A percentile compares a stretch with the other conserved stretches of the same genome.
phyloP scores from a whole-genome alignment of 768 basidiomycete genomes.

The Suillus subalutaceus region DNA sequence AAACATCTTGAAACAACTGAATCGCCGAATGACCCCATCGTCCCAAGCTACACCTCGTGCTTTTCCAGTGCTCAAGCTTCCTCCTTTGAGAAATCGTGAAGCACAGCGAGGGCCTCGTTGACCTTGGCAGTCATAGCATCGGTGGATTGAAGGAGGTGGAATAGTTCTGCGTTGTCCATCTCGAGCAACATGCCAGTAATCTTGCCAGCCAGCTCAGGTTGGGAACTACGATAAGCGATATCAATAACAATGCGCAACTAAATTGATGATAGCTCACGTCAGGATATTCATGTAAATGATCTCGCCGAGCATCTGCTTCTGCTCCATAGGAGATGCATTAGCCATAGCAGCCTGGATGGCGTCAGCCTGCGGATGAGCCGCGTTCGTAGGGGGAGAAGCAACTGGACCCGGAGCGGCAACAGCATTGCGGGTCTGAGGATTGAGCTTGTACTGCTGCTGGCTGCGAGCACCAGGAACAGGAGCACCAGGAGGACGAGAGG shows the following conservation, averaged over 20 bases:
- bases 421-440: slow-evolving; percentile 40
- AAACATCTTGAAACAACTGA: slow-evolving; percentile 18
- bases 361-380: slow-evolving; percentile 53
- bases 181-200: slow-evolving; percentile 99
- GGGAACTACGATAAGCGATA: slow-evolving; percentile 48
- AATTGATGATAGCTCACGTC: slow-evolving; percentile 49
- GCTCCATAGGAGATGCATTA: slow-evolving; percentile 70
- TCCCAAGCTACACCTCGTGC: slow-evolving; percentile 10
- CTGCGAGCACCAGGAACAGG: slow-evolving; percentile 45
- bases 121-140: slow-evolving; percentile 91
- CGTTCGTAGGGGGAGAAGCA: slow-evolving; percentile 37
- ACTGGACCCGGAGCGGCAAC: slow-evolving; percentile 29
- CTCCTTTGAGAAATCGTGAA: slow-evolving; percentile 78
- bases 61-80: slow-evolving; percentile 10
- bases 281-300: slow-evolving; percentile 91
- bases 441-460: slow-evolving; percentile 36
- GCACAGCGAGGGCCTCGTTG: slow-evolving; percentile 85
- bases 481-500: slow-evolving; percentile 45
- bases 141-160: slow-evolving; percentile 81
- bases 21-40: slow-evolving; percentile 5
- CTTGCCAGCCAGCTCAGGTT: slow-evolving; percentile 96
- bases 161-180: slow-evolving; percentile 95
- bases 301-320: slow-evolving; percentile 99
- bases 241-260: slow-evolving; percentile 9
- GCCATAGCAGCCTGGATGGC: slow-evolving; percentile 64